Base-by-base conservation (phyloP, 73 alveolate genomes). In the Paraurostyla sp. region DNA sequence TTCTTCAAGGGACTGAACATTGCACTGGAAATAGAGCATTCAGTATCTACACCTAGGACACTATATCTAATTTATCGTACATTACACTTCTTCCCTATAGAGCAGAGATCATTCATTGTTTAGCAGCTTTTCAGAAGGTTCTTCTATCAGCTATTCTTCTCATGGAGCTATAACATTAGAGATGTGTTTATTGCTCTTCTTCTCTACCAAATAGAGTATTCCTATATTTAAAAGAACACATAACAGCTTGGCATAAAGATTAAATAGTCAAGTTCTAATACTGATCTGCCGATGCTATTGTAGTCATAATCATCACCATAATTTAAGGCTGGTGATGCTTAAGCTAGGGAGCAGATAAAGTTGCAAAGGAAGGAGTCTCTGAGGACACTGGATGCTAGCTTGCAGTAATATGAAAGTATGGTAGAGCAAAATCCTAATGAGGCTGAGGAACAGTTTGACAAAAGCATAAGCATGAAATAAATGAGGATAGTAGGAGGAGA, bases 11-110 rank as follows among this genome's bases (percentile, higher is more conserved):
- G 97, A 20, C 29, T 94, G 9, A 62, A 83, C 16, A 48, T 88
- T 41, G 87, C 94, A 25, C 60, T 94, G 2, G 94, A 90, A 42
- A 82, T 92, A 16, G 95, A 94, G 73, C 98, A 94, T 84, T 90
- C 97, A 20, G 71, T 94, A 29, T 82, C 93, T 16, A 75, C 93
- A 0, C 82, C 96, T 13, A 94, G 92, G 62, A 32, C 95, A 9
- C n/a, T 94, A 7, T 89, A 92, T 92, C 57, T 94, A 15, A 54
- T 94, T 20, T 89, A 92, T 59, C 88, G 83, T 62, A 83, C 81
- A 22, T 54, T 89, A 76, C 96, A 92, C 63, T 73, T 92, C 9
- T 87, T 92, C 62, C 93, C 89, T 0, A 45, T 63, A 16, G 71
- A 89, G 40, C 59, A 89, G 65, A 56, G 62, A 71, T 11, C 40